A percentile compares a stretch with the other conserved stretches of the same genome.
These are phyloP conservation scores for Leptographium galeiforme DNA, from an alignment of 2,329 filamentous ascomycete species.

Conservation along the genomic window DNA sequence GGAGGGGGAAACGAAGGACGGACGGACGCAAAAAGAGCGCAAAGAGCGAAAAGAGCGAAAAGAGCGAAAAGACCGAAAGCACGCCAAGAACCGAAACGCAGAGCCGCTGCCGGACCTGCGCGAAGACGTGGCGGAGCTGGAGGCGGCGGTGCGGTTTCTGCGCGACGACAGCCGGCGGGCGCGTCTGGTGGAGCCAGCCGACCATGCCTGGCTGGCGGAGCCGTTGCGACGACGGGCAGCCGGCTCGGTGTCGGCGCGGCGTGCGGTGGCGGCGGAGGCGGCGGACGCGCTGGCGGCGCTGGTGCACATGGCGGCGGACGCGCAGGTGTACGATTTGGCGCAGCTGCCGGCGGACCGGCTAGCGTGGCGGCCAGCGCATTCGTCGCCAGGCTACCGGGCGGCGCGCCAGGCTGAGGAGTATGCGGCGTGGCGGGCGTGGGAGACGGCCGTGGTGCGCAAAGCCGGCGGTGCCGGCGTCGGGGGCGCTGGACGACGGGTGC, in stretches of 20 bases:
- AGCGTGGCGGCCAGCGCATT: slow-evolving; percentile 50
- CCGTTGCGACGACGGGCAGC: slow-evolving; percentile 31
- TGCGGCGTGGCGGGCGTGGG: slow-evolving; percentile 47
- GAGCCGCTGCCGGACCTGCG: slow-evolving; percentile 48
- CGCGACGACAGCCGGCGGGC: slow-evolving; percentile 53
- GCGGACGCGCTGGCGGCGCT: slow-evolving; percentile 52
- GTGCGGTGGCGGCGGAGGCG: slow-evolving; percentile 47
- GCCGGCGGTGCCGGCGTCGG: slow-evolving; percentile 20
- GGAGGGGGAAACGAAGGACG: too few relatives aligned
- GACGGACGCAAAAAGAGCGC: too few relatives aligned
- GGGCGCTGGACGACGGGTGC: slow-evolving; percentile 8
- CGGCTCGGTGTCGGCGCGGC: slow-evolving; percentile 21
- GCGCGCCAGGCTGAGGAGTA: slow-evolving; percentile 53
- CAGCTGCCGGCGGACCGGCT: slow-evolving; percentile 9
- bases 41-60: neutral
- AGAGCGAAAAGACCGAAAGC: neutral
- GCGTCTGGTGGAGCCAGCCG: slow-evolving; percentile 40
- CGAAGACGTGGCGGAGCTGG: slow-evolving; percentile 50
- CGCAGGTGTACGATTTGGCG: slow-evolving; percentile 44
- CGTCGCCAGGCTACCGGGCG: slow-evolving; percentile 52
- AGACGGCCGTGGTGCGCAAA: slow-evolving; percentile 40
- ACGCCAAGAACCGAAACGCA: slow-evolving; percentile 32
- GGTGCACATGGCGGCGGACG: slow-evolving; percentile 43
- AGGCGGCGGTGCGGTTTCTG: slow-evolving; percentile 54
- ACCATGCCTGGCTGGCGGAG: slow-evolving; percentile 49